Conservation (phyloP, 2,329 filamentous ascomycete species). For the Phaeosphaeriaceae sp. region DNA sequence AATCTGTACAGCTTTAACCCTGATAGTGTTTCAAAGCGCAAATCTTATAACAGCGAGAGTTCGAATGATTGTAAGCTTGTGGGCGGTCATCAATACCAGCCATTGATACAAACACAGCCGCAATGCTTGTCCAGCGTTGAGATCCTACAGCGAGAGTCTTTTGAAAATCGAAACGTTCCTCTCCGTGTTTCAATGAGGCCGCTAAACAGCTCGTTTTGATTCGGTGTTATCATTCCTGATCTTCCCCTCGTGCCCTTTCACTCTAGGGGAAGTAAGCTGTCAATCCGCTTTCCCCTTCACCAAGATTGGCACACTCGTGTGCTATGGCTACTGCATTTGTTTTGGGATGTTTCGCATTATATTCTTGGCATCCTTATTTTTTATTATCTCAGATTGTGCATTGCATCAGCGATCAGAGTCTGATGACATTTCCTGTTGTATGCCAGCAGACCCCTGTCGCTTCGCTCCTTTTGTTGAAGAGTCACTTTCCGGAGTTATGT, state of each 20-base stretch:
- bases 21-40: slow-evolving; percentile 38
- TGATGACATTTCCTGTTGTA: too few relatives aligned
- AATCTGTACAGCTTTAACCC: slow-evolving; percentile 51
- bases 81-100: slow-evolving; percentile 49
- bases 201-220: slow-evolving; percentile 22
- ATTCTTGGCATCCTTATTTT: too few relatives aligned
- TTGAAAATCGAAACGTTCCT: slow-evolving; percentile 6
- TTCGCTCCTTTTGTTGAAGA: too few relatives aligned
- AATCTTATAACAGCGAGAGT: slow-evolving; percentile 27
- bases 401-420: too few relatives aligned
- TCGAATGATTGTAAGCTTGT: slow-evolving; percentile 44
- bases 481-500: too few relatives aligned
- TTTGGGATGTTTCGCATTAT: too few relatives aligned
- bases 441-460: too few relatives aligned
- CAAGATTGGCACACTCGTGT: too few relatives aligned
- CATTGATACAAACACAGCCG: slow-evolving; percentile 24
- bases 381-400: too few relatives aligned
- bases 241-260: background rate
- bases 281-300: too few relatives aligned
- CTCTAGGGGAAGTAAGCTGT: background rate
- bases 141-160: slow-evolving; percentile 7
- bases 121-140: slow-evolving; percentile 10
- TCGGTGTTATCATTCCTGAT: background rate
- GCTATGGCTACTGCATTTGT: too few relatives aligned
- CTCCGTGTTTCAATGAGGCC: slow-evolving; percentile 18